Conservation (phyloP, 228 moss, liverwort and hornwort species). For the Sphagnum magellanicum region DNA sequence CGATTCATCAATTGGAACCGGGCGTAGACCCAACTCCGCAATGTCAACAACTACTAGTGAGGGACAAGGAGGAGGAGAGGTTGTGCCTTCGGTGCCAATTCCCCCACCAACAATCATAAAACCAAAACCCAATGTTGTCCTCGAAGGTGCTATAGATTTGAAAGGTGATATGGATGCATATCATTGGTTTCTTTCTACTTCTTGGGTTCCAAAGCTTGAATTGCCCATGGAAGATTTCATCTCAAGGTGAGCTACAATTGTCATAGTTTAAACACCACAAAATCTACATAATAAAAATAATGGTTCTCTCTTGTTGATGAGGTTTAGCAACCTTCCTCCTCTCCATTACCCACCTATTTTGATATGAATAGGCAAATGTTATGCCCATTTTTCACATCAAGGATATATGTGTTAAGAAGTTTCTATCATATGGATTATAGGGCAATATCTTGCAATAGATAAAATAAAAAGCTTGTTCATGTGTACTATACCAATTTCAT, state of each 20-base stretch:
- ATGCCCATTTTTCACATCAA: no score
- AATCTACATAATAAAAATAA: no score
- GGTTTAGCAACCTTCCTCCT: no score
- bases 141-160: slow-evolving; percentile 9
- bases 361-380: background rate
- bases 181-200: slow-evolving; percentile 64
- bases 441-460: no score
- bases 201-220: slow-evolving; percentile 54
- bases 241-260: slow-evolving; percentile 22
- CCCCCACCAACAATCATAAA: background rate
- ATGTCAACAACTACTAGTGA: background rate
- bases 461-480: no score
- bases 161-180: slow-evolving; percentile 36
- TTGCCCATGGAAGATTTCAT: slow-evolving; percentile 57
- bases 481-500: no score
- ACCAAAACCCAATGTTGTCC: slow-evolving; percentile 3
- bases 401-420: no score
- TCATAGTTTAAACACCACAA: no score
- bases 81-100: background rate
- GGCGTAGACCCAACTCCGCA: slow-evolving; percentile 4
- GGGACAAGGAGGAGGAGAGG: background rate
- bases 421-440: no score
- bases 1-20: slow-evolving; percentile 34
- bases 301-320: no score
- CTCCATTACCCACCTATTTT: background rate